Evolutionary conservation across 73 alveolate genomes (phyloP).

Genomic region (Paramecium biaurelia): DNA sequence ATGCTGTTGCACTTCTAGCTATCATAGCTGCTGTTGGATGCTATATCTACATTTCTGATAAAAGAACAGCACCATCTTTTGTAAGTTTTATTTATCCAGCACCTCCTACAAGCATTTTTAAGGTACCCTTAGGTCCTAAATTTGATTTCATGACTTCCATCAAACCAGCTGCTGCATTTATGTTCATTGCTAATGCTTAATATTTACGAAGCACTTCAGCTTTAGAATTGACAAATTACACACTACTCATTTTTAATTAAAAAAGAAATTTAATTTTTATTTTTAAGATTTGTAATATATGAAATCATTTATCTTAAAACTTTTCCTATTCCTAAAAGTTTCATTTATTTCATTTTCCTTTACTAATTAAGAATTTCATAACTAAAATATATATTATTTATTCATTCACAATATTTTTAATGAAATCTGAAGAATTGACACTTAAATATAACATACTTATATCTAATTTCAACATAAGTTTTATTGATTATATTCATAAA

Average conservation of each 20-base stretch:
- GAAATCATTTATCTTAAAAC: not conserved
- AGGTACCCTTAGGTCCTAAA: constrained; percentile 97
- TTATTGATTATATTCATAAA: too few relatives aligned
- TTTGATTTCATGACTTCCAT: constrained; percentile 89
- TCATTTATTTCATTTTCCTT: not conserved
- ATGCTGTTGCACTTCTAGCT: constrained; percentile 97
- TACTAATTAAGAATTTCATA: not conserved
- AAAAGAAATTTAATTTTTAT: not conserved
- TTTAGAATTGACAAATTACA: constrained; percentile 87
- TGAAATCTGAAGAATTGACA: not conserved
- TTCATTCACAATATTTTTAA: too few relatives aligned
- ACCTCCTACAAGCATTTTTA: constrained; percentile 97
- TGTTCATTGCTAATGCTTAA: constrained; percentile 93
- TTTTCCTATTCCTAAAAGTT: not conserved
- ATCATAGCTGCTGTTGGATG: constrained; percentile 99
- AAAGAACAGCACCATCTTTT: constrained; percentile 93
- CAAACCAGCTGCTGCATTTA: constrained; percentile 92
- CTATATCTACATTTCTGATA: constrained; percentile 93
- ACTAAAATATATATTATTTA: not conserved
- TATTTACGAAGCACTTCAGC: constrained; percentile 91
- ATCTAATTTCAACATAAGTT: constrained; percentile 8
- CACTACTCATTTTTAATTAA: constrained; percentile 74
- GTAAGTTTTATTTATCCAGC: constrained; percentile 98
- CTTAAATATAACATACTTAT: not conserved
- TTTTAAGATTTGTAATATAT: not conserved